A percentile compares a stretch with the other conserved stretches of the same genome.
Conservation (phyloP, 2,329 filamentous ascomycete species). For the Fusarium sp. region DNA sequence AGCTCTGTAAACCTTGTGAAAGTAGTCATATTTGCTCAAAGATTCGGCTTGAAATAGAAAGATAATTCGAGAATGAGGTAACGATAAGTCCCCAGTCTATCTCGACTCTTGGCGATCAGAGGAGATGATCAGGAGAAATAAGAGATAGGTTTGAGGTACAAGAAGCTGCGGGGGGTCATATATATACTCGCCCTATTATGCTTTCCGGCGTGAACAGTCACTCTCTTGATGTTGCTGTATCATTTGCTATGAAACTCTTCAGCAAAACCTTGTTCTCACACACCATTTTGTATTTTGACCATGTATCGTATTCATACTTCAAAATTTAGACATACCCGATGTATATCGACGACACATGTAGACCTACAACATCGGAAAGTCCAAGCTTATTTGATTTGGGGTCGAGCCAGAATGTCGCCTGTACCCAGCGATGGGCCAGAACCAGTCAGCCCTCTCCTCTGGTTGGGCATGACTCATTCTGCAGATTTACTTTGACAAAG, state of each 20-base stretch:
- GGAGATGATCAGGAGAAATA: neutral
- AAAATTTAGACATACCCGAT: neutral
- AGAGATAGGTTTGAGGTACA: neutral
- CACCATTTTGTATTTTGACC: neutral
- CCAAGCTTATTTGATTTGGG: neutral
- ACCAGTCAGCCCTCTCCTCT: neutral
- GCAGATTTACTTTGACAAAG: neutral
- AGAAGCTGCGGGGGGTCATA: neutral
- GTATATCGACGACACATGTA: neutral
- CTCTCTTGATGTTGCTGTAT: neutral
- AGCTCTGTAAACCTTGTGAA: neutral
- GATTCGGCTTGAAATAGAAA: rapidly evolving
- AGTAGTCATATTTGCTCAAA: neutral
- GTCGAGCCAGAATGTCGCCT: neutral
- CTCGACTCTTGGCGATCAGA: neutral
- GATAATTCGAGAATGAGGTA: neutral
- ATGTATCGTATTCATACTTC: neutral
- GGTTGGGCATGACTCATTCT: neutral
- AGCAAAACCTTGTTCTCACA: neutral
- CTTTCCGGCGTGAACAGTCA: neutral
- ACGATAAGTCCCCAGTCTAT: neutral
- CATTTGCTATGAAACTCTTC: neutral
- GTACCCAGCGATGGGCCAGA: neutral
- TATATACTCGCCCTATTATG: neutral
- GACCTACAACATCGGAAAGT: neutral